Evolutionary conservation across 2,329 filamentous ascomycete species (phyloP), one percentile per base, ranked within the genome.

Genomic region (Paecilomyces niveus): DNA sequence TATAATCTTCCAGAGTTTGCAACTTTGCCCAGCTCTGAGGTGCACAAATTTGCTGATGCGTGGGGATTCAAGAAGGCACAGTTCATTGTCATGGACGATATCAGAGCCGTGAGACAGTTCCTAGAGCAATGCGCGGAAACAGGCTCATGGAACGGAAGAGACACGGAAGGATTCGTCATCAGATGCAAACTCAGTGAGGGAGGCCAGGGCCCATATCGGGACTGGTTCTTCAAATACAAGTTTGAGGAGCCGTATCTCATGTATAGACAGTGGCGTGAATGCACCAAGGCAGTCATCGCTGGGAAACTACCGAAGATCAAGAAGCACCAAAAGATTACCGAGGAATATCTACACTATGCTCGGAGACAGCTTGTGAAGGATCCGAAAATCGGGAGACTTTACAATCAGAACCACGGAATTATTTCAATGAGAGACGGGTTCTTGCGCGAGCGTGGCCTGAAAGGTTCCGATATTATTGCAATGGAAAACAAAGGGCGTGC

Each of bases 191-290:
- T 80, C 79, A 80, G 70, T 56, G 68, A 75, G 54, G 78, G 79
- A 0, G 76, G 74, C 1, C 70, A 72, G 13, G 73, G 72, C 1
- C 82, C 84, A 0, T 94, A 87, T 72, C 78, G 84, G n/a, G 92
- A 99, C 72, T 99, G 94, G 94, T 99, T 99, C 76, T 99, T 99
- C 86, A 99, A 99, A 76, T 99, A 92, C 84, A 99, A 99, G 78
- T 99, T 99, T 61, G 94, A 99, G 70, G 94, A 99, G 76, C 94
- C 94, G 0, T 99, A 99, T 71, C 79, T 99, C 61, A 95, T 99
- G 91, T 99, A 97, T 76, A 87, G 94, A 24, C 94, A 99, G 77
- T 99, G 94, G 94, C 87, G 94, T 62, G 94, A 99, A 77, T 96
- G 90, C 71, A 99, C 94, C 50, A 97, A 96, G 73, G 84, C 90